Percentiles rank a stretch among this genome's conserved stretches.
Conservation (phyloP, 306 rosid species). For the Pyrus pyrifolia region DNA sequence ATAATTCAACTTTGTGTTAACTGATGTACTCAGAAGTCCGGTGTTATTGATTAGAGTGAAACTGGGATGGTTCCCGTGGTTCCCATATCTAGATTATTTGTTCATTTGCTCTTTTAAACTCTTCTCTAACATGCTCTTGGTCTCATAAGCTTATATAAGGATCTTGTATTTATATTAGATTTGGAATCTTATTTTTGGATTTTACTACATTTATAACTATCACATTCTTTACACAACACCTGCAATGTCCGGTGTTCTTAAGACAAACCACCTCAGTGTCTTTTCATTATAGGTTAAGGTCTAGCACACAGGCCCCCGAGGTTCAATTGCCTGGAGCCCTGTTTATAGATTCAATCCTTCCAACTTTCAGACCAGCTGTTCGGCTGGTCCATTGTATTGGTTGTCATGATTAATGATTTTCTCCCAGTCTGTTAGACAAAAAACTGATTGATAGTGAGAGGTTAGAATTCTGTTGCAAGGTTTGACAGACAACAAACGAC, state of each 20-base stretch:
- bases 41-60: too few species aligned
- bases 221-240: background rate
- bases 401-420: constrained; percentile 15
- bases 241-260: constrained; percentile 7
- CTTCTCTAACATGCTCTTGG: background rate
- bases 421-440: constrained; percentile 25
- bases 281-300: constrained; percentile 21
- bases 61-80: too few species aligned
- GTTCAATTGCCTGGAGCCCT: constrained; percentile 6
- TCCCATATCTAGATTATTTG: too few species aligned
- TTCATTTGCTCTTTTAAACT: background rate
- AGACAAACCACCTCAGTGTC: constrained; percentile 18
- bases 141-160: background rate
- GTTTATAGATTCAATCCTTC: constrained; percentile 21
- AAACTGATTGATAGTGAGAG: constrained; percentile 8
- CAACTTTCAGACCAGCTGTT: constrained; percentile 31
- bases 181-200: background rate
- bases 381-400: constrained; percentile 32
- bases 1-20: constrained; percentile 1
- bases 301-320: constrained; percentile 20
- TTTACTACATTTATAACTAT: background rate
- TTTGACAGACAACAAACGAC: constrained; percentile 6
- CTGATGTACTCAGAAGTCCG: too few species aligned
- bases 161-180: too few species aligned
- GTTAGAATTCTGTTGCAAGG: constrained; percentile 11